Evolutionary conservation across 2,329 filamentous ascomycete species (phyloP).

Genomic region (Fusarium sp.): DNA sequence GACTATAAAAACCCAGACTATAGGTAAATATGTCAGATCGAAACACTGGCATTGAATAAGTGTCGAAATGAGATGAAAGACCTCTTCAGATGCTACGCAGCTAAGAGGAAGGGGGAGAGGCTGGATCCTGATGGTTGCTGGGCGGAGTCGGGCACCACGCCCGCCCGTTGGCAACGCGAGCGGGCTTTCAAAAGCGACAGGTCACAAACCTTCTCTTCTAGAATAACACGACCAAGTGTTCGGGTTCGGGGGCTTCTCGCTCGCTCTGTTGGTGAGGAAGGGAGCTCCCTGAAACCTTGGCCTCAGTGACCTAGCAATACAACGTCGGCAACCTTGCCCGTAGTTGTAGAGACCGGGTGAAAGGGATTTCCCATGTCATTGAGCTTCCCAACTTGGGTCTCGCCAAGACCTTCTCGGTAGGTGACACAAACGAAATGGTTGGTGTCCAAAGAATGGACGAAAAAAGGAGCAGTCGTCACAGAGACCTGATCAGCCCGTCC

Average conservation of each 20-base stretch:
- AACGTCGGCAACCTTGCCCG: not conserved
- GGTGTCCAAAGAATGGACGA: not conserved
- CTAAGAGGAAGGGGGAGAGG: not conserved
- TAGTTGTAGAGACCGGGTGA: not conserved
- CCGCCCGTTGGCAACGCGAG: not conserved
- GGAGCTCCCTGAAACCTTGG: not conserved
- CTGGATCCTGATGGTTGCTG: not conserved
- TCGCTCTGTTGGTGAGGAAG: not conserved
- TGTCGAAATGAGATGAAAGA: not conserved
- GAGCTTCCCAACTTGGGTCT: not conserved
- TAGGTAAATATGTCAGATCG: not conserved
- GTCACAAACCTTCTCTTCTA: constrained; percentile 22
- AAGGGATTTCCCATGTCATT: not conserved
- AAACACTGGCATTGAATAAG: not conserved
- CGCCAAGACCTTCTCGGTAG: not conserved
- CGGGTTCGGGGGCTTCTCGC: not conserved
- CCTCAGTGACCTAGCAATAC: not conserved
- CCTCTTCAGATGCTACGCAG: not conserved
- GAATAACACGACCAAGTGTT: constrained; percentile 9
- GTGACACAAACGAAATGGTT: not conserved
- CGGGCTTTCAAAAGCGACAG: not conserved
- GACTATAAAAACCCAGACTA: not conserved
- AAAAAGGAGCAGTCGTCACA: not conserved
- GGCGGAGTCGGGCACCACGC: not conserved
- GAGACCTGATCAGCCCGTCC: not conserved